phyloP scores from a whole-genome alignment of 805 yeast species.

The Saccharomycopsis sp. region DNA sequence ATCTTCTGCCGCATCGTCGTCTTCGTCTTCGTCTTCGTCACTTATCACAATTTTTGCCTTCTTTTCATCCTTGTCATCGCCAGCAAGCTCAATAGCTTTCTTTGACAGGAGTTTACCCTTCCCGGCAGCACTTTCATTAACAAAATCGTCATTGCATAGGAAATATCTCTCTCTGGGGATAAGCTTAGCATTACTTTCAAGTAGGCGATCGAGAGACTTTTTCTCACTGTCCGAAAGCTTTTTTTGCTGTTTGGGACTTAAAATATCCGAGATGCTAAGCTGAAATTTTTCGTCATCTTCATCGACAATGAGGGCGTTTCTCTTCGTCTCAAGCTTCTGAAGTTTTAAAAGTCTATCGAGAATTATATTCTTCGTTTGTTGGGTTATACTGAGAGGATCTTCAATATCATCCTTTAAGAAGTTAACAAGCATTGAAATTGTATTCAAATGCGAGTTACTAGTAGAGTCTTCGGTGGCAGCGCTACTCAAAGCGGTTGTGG shows the following conservation, averaged over 20 bases:
- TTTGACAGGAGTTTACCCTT: neutral
- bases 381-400: slow-evolving; percentile 55
- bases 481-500: no score
- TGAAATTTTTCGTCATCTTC: slow-evolving; percentile 25
- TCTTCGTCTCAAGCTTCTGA: slow-evolving; percentile 23
- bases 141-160: neutral
- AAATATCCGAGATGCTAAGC: slow-evolving; percentile 16
- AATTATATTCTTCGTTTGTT: slow-evolving; percentile 45
- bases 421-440: slow-evolving; percentile 49
- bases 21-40: slow-evolving; percentile 22
- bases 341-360: slow-evolving; percentile 25
- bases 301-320: slow-evolving; percentile 26
- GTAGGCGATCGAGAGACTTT: neutral
- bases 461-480: neutral
- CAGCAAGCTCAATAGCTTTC: slow-evolving; percentile 1
- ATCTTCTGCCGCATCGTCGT: neutral
- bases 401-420: slow-evolving; percentile 64
- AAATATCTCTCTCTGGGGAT: neutral
- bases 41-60: slow-evolving; percentile 7
- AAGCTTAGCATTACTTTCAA: slow-evolving; percentile 1
- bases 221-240: slow-evolving; percentile 1
- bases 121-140: neutral
- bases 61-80: neutral
- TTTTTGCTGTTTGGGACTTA: neutral
- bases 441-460: slow-evolving; percentile 22